Evolutionary conservation across 768 basidiomycete species (phyloP), one percentile per base, ranked within the genome.

Genomic region (Lentinula detonsa): DNA sequence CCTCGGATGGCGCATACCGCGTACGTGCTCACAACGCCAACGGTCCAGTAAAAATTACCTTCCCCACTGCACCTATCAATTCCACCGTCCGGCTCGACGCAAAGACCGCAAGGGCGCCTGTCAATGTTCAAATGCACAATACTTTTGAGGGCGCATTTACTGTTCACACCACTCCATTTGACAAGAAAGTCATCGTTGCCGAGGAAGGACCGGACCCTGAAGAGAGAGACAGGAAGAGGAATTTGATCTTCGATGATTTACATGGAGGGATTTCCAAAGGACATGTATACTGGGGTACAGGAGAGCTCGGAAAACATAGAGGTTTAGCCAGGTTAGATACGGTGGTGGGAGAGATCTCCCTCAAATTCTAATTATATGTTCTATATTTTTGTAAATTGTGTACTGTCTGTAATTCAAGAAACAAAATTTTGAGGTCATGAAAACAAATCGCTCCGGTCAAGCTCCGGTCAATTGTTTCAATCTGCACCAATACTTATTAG

Each of bases 111-210:
- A 71, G 73, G 57, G 61, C 68, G 9, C 67, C 67, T 8, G 69
- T 70, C 7, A 16, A 52, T 34, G 67, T 75, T 43, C 9, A 28
- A n/a, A 61, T 75, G 21, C 65, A 70, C 37, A 55, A 61, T 10
- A 65, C 72, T n/a, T 75, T 61, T 62, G 74, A 76, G 55, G 76
- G 74, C 37, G 34, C 40, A 8, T 70, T 74, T 61, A 31, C 54
- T 9, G 31, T 72, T 46, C 67, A 69, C 16, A 61, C 66, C 11
- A 42, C 56, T 5, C 35, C 57, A 7, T 28, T 57, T 16, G 57
- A 48, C 31, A 40, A 50, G 21, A 35, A 18, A 5, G 40, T 50
- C 4, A 28, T 53, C 33, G 16, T 10, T 39, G 37, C 42, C 31
- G 42, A 57, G 21, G 43, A 57, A 5, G 28, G 9, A 18, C 34